These are phyloP conservation scores for Emmonsia crescens DNA, from an alignment of 2,329 filamentous ascomycete genomes.

Conservation along the genomic window DNA sequence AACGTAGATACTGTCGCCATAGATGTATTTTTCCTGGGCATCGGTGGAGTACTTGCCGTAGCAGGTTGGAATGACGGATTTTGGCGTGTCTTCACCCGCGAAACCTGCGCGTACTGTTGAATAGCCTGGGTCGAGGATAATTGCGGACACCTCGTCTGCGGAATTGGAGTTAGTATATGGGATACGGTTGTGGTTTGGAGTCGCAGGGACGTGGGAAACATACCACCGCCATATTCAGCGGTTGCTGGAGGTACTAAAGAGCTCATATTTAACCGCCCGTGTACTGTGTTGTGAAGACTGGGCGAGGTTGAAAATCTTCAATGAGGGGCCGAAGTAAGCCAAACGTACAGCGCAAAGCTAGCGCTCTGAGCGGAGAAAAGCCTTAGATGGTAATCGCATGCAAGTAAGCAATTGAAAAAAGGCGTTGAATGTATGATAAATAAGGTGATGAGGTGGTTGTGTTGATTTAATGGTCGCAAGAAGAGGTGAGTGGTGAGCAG, in stretches of 20 bases:
- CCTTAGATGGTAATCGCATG: background rate
- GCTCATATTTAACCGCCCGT: constrained; percentile 24
- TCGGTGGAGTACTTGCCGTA: constrained; percentile 56
- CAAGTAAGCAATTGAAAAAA: background rate
- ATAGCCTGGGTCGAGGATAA: constrained; percentile 92
- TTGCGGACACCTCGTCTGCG: constrained; percentile 89
- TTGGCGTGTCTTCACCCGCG: constrained; percentile 93
- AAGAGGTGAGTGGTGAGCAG: background rate
- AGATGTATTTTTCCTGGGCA: constrained; percentile 51
- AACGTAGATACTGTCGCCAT: constrained; percentile 83
- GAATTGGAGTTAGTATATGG: constrained; percentile 5
- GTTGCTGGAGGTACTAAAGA: constrained; percentile 35
- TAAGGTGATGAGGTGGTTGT: background rate
- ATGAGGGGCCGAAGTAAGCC: background rate
- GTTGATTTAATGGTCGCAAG: background rate
- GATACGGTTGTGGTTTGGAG: background rate
- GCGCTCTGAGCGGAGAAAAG: background rate
- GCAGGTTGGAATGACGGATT: constrained; percentile 81
- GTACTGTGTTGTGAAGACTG: background rate
- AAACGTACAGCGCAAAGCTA: background rate
- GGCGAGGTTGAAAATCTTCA: background rate
- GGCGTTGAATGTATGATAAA: background rate
- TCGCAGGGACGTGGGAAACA: constrained; percentile 13
- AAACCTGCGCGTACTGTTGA: constrained; percentile 87
- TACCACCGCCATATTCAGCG: constrained; percentile 41